phyloP scores from a whole-genome alignment of 2,329 filamentous ascomycete species.

The Ophiostoma sp. region DNA sequence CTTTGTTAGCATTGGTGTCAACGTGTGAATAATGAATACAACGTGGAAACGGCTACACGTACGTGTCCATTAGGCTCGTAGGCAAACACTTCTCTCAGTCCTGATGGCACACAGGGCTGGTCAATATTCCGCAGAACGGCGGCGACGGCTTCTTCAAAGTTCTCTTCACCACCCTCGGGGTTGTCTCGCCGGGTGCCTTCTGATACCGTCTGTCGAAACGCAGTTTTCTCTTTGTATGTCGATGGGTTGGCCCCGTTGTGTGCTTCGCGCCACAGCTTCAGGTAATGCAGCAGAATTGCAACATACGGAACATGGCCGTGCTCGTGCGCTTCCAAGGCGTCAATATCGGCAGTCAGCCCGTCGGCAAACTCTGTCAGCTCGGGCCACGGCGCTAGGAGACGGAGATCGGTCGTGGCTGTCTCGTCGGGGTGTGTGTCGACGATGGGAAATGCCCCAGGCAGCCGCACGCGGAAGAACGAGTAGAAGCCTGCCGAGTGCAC shows the following conservation, averaged over 20 bases:
- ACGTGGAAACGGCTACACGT: too few relatives aligned
- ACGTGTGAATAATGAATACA: too few relatives aligned
- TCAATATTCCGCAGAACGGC: slow-evolving; percentile 86
- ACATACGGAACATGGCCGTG: slow-evolving; percentile 92
- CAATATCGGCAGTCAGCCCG: slow-evolving; percentile 63
- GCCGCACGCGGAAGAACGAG: slow-evolving; percentile 73
- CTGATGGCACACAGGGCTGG: slow-evolving; percentile 58
- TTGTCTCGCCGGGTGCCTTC: slow-evolving; percentile 63
- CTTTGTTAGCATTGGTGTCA: too few relatives aligned
- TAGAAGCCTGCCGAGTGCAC: slow-evolving; percentile 91
- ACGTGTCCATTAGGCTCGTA: slow-evolving; percentile 37
- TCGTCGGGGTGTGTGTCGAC: slow-evolving; percentile 94
- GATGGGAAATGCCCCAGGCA: slow-evolving; percentile 79
- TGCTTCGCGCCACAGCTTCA: slow-evolving; percentile 69
- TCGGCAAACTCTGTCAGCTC: slow-evolving; percentile 65
- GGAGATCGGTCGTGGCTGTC: slow-evolving; percentile 75
- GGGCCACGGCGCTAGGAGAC: slow-evolving; percentile 79
- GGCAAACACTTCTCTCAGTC: slow-evolving; percentile 72
- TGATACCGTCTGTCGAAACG: slow-evolving; percentile 68
- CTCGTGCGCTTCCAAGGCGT: slow-evolving; percentile 66
- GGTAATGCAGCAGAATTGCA: slow-evolving; percentile 72
- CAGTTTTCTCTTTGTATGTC: slow-evolving; percentile 78
- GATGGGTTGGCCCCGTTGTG: slow-evolving; percentile 65
- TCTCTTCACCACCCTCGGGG: slow-evolving; percentile 86
- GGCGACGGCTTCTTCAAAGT: slow-evolving; percentile 85